A percentile compares a stretch with the other conserved stretches of the same genome.
Conservation (phyloP, 257 asterid species). For the Nicotiana tabacum region DNA sequence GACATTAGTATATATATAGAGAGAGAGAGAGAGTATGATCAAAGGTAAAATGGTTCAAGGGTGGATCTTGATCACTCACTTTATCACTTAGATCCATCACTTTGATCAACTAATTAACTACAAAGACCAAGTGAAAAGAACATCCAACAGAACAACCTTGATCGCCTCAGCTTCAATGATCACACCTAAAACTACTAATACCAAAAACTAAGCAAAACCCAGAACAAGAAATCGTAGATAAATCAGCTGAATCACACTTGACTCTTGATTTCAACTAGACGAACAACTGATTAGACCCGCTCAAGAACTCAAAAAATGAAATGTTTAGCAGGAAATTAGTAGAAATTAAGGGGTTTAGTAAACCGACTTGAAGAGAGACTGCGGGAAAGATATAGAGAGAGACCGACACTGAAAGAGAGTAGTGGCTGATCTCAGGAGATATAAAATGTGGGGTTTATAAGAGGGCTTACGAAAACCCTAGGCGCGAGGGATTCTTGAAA, state of each 20-base stretch:
- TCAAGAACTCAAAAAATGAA: neutral
- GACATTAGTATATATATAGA: neutral
- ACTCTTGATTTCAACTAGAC: neutral
- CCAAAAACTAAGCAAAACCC: neutral
- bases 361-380: conserved; percentile 19
- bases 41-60: neutral
- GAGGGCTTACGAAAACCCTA: conserved; percentile 65
- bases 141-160: neutral
- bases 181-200: neutral
- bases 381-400: neutral
- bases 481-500: conserved; percentile 30
- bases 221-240: neutral
- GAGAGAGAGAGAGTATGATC: neutral
- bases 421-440: conserved; percentile 15
- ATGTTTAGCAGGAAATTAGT: conserved; percentile 24
- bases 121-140: neutral
- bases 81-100: conserved; percentile 84
- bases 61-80: conserved; percentile 51
- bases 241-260: neutral
- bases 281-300: neutral
- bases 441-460: conserved; percentile 26
- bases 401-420: conserved; percentile 25
- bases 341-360: conserved; percentile 19
- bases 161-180: conserved; percentile 1
- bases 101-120: neutral